Evolutionary conservation across 371 early-diverging fungal genomes (phyloP).

Genomic region (Circinella umbellata): DNA sequence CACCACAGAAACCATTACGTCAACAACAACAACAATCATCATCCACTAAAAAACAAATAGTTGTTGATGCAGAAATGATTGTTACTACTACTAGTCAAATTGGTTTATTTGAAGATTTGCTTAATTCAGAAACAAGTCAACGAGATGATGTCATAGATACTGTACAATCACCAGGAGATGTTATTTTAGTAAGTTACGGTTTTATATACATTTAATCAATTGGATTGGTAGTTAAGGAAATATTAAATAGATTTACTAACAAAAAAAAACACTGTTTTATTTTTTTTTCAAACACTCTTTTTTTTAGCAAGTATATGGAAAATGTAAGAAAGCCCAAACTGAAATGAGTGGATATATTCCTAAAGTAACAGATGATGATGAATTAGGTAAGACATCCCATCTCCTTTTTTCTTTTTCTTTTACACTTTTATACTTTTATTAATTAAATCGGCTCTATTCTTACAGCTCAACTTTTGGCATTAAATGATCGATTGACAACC

Average conservation of each 20-base stretch:
- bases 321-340: slow-evolving; percentile 38
- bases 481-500: slow-evolving; percentile 44
- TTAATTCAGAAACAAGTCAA: slow-evolving; percentile 19
- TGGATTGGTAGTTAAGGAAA: too few relatives aligned
- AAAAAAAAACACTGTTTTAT: neutral
- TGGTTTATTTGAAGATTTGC: slow-evolving; percentile 26
- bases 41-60: neutral
- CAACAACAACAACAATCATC: slow-evolving; percentile 9
- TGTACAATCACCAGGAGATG: slow-evolving; percentile 22
- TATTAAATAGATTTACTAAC: neutral
- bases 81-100: slow-evolving; percentile 18
- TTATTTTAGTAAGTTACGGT: slow-evolving; percentile 22
- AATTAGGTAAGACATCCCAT: slow-evolving; percentile 39
- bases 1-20: too few relatives aligned
- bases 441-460: too few relatives aligned
- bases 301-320: slow-evolving; percentile 43
- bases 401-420: neutral
- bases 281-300: neutral
- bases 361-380: slow-evolving; percentile 33
- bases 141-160: slow-evolving; percentile 20
- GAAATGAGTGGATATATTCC: slow-evolving; percentile 40
- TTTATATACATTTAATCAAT: too few relatives aligned
- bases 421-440: neutral
- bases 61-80: slow-evolving; percentile 12
- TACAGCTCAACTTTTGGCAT: slow-evolving; percentile 32